phyloP scores from a whole-genome alignment of 2,329 filamentous ascomycete species.

The Diplodia seriata region DNA sequence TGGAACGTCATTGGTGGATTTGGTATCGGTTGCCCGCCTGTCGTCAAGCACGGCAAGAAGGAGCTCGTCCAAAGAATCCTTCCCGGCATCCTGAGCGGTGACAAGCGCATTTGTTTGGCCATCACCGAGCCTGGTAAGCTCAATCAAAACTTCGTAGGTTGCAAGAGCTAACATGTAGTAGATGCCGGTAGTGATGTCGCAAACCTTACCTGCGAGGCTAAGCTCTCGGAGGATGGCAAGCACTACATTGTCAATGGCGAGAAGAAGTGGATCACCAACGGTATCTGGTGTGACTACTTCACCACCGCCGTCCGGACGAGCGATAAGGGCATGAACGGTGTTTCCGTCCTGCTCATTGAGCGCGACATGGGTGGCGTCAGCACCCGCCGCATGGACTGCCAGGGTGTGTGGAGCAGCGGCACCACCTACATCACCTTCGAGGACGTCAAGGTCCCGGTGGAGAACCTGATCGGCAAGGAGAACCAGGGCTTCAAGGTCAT shows the following conservation, averaged over 20 bases:
- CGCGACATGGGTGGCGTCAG: slow-evolving; percentile 82
- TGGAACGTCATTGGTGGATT: slow-evolving; percentile 98
- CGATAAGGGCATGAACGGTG: slow-evolving; percentile 87
- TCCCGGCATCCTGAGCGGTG: slow-evolving; percentile 84
- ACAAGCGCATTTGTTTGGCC: slow-evolving; percentile 96
- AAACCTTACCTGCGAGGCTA: slow-evolving; percentile 93
- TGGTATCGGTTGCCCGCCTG: slow-evolving; percentile 89
- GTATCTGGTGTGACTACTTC: slow-evolving; percentile 96
- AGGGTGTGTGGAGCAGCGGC: slow-evolving; percentile 93
- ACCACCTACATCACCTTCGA: slow-evolving; percentile 99
- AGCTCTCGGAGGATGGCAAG: slow-evolving; percentile 93
- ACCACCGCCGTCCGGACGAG: slow-evolving; percentile 94
- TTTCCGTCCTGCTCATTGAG: slow-evolving; percentile 91
- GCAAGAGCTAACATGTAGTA: slow-evolving; percentile 42
- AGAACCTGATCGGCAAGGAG: slow-evolving; percentile 96
- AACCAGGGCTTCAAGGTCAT: slow-evolving; percentile 92
- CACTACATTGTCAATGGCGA: slow-evolving; percentile 99
- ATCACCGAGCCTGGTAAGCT: slow-evolving; percentile 78
- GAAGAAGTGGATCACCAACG: slow-evolving; percentile 99
- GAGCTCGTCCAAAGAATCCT: slow-evolving; percentile 84
- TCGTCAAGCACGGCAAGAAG: slow-evolving; percentile 91
- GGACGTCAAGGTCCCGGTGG: slow-evolving; percentile 99
- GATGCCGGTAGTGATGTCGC: slow-evolving; percentile 96
- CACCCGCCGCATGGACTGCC: slow-evolving; percentile 96
- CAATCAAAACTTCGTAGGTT: slow-evolving; percentile 32